These are phyloP conservation scores for Annulohypoxylon maeteangense DNA, from an alignment of 495 filamentous ascomycete species.

Conservation along the genomic window DNA sequence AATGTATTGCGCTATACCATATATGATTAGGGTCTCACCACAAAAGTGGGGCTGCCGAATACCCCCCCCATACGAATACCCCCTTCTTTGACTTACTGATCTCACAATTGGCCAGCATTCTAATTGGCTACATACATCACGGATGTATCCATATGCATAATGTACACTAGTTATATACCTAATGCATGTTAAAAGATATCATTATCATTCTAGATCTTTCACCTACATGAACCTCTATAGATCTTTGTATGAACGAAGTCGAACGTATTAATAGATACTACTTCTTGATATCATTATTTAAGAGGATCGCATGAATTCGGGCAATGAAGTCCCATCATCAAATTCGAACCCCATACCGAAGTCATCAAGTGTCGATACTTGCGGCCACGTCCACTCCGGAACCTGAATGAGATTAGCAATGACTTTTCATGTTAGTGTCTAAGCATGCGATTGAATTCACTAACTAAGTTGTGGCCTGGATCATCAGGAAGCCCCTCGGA, in stretches of 20 bases:
- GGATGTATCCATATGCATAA: background rate
- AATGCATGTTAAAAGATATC: background rate
- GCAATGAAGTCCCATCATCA: slow-evolving; percentile 10
- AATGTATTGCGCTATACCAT: no score
- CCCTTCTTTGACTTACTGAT: no score
- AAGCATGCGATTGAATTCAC: background rate
- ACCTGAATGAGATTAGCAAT: slow-evolving; percentile 3
- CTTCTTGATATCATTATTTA: background rate
- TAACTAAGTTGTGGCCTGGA: slow-evolving; percentile 15
- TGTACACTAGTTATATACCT: background rate
- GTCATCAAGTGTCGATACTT: slow-evolving; percentile 2
- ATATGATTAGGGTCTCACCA: no score
- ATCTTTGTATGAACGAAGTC: no score
- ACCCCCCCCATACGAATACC: no score
- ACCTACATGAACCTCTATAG: no score
- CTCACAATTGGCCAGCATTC: background rate
- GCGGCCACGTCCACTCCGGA: slow-evolving; percentile 7
- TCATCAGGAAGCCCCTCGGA: slow-evolving; percentile 1
- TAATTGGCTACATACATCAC: slow-evolving; percentile 2
- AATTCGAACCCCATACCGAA: slow-evolving; percentile 17
- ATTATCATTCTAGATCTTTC: background rate
- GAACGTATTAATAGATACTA: background rate
- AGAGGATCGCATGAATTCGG: slow-evolving; percentile 24
- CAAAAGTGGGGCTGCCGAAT: no score
- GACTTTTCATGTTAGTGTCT: background rate